A percentile compares a stretch with the other conserved stretches of the same genome.
Conservation (phyloP, 2,329 filamentous ascomycete genomes). For the Fusarium fracticaudum region DNA sequence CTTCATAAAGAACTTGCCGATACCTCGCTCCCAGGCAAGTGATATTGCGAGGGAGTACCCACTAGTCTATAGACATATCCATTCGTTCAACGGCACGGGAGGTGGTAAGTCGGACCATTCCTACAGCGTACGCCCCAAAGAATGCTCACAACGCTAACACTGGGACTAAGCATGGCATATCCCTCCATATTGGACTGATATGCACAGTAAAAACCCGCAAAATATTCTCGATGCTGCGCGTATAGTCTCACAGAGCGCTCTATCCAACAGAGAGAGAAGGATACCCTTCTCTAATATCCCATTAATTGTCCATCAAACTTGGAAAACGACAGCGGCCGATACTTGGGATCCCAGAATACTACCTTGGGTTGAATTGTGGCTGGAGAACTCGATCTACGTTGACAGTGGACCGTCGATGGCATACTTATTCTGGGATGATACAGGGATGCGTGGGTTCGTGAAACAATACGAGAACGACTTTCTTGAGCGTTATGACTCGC, state of each 20-base stretch:
- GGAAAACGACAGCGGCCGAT: background rate
- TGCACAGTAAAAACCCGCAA: background rate
- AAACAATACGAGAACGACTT: background rate
- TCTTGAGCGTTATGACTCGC: background rate
- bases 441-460: background rate
- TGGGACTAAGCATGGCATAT: background rate
- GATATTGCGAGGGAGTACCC: background rate
- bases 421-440: slow-evolving; percentile 2
- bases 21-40: accelerated
- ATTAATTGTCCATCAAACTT: background rate
- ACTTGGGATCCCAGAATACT: background rate
- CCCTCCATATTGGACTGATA: background rate
- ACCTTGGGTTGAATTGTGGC: background rate
- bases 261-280: background rate
- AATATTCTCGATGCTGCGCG: background rate
- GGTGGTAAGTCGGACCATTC: background rate
- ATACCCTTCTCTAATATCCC: background rate
- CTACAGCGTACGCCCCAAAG: background rate
- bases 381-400: background rate
- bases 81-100: background rate
- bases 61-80: background rate
- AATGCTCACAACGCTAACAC: background rate
- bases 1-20: background rate
- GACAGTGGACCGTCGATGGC: background rate
- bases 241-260: background rate